A percentile compares a stretch with the other conserved stretches of the same genome.
These are phyloP conservation scores for Sutorius australiensis DNA, from an alignment of 768 basidiomycete genomes.

Conservation along the genomic window DNA sequence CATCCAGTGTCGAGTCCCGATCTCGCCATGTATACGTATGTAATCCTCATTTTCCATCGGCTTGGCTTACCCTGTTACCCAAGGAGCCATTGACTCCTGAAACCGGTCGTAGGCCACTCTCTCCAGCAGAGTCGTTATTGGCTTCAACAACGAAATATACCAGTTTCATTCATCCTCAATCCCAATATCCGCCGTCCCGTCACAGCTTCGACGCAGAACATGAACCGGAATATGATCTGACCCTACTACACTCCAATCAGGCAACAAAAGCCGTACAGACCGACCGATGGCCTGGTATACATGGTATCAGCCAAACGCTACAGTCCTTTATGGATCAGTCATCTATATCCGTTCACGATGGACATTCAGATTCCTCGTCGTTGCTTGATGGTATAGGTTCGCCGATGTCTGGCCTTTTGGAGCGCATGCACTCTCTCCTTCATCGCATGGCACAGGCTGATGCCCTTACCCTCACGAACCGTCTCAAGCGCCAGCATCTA, in stretches of 20 bases:
- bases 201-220: conserved; percentile 45
- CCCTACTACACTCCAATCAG: conserved; percentile 36
- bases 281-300: conserved; percentile 38
- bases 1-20: conserved; percentile 34
- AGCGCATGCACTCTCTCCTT: conserved; percentile 62
- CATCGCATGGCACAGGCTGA: conserved; percentile 70
- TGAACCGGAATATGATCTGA: conserved; percentile 35
- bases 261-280: conserved; percentile 70
- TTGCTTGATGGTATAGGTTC: conserved; percentile 51
- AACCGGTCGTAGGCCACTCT: conserved; percentile 40
- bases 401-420: conserved; percentile 51
- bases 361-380: conserved; percentile 74
- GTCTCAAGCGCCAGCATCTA: conserved; percentile 87
- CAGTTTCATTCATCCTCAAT: conserved; percentile 20
- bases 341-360: conserved; percentile 51
- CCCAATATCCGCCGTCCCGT: conserved; percentile 26
- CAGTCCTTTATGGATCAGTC: conserved; percentile 35
- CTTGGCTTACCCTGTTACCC: conserved; percentile 5
- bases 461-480: conserved; percentile 80
- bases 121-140: conserved; percentile 36
- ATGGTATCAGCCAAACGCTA: conserved; percentile 32
- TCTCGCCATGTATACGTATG: conserved; percentile 33
- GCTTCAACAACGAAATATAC: conserved; percentile 26
- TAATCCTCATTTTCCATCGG: conserved; percentile 1
- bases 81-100: conserved; percentile 48